A percentile compares a stretch with the other conserved stretches of the same genome.
Evolutionary conservation across 352 stramenopile genomes (phyloP).

Genomic region (Blastocystis sp.): DNA sequence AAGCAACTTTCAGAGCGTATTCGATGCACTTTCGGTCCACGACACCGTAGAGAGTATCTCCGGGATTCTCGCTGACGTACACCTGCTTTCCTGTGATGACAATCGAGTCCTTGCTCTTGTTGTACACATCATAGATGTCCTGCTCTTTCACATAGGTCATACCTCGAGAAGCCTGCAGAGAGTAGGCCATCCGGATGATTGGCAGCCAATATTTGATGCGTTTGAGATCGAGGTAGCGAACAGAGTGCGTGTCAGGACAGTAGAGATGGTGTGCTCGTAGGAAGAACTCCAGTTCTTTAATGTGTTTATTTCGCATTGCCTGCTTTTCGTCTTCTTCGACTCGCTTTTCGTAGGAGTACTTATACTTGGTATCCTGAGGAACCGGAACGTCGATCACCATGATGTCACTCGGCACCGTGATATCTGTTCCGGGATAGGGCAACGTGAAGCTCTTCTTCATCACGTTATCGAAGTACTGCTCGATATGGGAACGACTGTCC

Average conservation of each 20-base stretch:
- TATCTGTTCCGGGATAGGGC: neutral
- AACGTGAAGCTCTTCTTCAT: conserved; percentile 30
- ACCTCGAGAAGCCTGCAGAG: neutral
- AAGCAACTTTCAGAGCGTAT: conserved; percentile 8
- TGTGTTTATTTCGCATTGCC: conserved; percentile 26
- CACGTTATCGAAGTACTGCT: conserved; percentile 58
- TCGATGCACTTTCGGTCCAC: conserved; percentile 11
- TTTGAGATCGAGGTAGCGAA: conserved; percentile 45
- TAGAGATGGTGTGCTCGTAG: conserved; percentile 27
- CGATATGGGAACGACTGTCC: conserved; percentile 17
- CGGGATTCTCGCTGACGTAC: conserved; percentile 40
- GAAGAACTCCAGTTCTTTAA: conserved; percentile 59
- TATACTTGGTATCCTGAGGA: conserved; percentile 20
- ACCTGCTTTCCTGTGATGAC: neutral
- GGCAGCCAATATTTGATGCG: conserved; percentile 34
- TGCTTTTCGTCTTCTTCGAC: conserved; percentile 52
- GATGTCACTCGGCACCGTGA: conserved; percentile 52
- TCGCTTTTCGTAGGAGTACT: conserved; percentile 46
- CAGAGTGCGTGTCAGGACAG: neutral
- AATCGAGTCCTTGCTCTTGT: conserved; percentile 34
- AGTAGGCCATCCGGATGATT: conserved; percentile 52
- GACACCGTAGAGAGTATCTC: conserved; percentile 21
- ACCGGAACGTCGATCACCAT: conserved; percentile 59
- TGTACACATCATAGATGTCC: conserved; percentile 51
- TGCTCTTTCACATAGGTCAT: conserved; percentile 9